These are phyloP conservation scores for Phytophthora citrophthora DNA, from an alignment of 352 stramenopile species.

Conservation along the genomic window DNA sequence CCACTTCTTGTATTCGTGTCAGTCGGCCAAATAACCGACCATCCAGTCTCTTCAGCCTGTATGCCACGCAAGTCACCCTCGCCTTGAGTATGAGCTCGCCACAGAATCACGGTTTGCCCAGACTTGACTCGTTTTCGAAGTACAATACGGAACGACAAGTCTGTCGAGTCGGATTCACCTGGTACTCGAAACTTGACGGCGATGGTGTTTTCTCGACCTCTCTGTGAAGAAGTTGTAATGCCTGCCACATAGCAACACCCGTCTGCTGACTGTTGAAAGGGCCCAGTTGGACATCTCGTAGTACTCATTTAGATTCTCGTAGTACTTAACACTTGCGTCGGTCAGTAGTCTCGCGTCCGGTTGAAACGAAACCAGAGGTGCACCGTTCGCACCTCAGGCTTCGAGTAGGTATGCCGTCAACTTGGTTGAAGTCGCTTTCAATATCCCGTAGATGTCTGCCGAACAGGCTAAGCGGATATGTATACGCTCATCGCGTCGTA, in stretches of 20 bases:
- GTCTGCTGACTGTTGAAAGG: conserved; percentile 28
- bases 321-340: conserved; percentile 3
- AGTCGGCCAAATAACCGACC: conserved; percentile 26
- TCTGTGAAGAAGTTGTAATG: too few species aligned
- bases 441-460: conserved; percentile 21
- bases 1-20: background rate
- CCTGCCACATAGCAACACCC: too few species aligned
- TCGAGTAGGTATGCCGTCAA: conserved; percentile 11
- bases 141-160: conserved; percentile 13
- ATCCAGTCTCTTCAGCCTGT: conserved; percentile 55
- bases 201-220: conserved; percentile 32
- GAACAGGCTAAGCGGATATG: conserved; percentile 20
- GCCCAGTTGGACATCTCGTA: conserved; percentile 1
- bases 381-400: conserved; percentile 4
- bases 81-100: conserved; percentile 39
- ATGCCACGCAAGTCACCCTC: conserved; percentile 30
- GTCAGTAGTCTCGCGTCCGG: background rate
- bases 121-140: conserved; percentile 32
- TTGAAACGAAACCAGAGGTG: background rate
- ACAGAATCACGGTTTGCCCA: conserved; percentile 49
- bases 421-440: conserved; percentile 9
- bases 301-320: conserved; percentile 9
- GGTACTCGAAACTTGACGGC: conserved; percentile 35
- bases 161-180: background rate
- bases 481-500: conserved; percentile 11